Percentiles rank a stretch among this genome's conserved stretches.
Evolutionary conservation across 306 rosid genomes (phyloP).

Genomic region (Trichosanthes truncata): DNA sequence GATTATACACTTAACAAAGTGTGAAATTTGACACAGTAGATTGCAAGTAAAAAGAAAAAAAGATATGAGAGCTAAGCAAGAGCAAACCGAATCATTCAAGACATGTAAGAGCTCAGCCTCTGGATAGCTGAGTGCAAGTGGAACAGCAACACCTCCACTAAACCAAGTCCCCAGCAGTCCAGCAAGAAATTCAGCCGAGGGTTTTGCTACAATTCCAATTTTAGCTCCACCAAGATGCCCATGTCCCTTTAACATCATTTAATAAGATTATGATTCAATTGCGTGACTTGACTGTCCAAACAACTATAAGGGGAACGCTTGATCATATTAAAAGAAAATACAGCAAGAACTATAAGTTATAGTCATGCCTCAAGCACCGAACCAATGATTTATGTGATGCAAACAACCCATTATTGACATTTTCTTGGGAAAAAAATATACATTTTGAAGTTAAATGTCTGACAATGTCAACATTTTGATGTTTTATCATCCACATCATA

Average conservation of each 20-base stretch:
- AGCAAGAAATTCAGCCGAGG: conserved; percentile 89
- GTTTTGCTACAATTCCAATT: conserved; percentile 86
- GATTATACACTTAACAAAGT: not conserved
- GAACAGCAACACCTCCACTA: conserved; percentile 94
- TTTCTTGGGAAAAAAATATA: not conserved
- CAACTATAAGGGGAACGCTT: not conserved
- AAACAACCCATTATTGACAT: not conserved
- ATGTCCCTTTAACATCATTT: conserved; percentile 24
- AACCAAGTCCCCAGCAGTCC: conserved; percentile 87
- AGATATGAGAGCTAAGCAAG: conserved; percentile 6
- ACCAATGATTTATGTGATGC: not conserved
- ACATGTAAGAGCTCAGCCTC: conserved; percentile 83
- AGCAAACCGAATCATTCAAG: conserved; percentile 60
- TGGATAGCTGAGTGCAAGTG: conserved; percentile 88
- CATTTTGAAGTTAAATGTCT: not conserved
- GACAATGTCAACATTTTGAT: not conserved
- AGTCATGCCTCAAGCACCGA: not conserved
- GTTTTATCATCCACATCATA: not conserved
- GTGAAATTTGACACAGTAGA: not conserved
- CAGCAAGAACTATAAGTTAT: not conserved
- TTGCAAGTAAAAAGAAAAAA: not conserved
- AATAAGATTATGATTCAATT: not conserved
- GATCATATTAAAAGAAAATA: not conserved
- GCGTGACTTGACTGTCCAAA: not conserved
- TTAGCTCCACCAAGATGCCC: conserved; percentile 72